phyloP scores from a whole-genome alignment of 352 stramenopile species.

The Phytophthora niederhauseri region DNA sequence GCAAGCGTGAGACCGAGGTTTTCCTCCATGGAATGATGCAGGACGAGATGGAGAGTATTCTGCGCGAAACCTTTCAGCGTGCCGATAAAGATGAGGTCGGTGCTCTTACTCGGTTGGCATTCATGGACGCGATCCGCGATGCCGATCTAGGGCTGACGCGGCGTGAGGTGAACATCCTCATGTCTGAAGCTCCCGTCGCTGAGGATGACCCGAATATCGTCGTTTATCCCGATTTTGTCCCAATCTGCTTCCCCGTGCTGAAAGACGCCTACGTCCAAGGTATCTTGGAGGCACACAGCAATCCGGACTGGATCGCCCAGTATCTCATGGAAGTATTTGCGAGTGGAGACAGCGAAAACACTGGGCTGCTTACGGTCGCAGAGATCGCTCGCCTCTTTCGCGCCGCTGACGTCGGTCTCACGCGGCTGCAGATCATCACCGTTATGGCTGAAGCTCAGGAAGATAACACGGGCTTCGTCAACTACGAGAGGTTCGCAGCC shows the following conservation, averaged over 20 bases:
- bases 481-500: slow-evolving; percentile 74
- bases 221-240: slow-evolving; percentile 62
- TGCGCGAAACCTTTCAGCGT: slow-evolving; percentile 80
- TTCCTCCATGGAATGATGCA: slow-evolving; percentile 85
- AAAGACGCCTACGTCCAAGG: slow-evolving; percentile 57
- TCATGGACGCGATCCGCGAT: slow-evolving; percentile 73
- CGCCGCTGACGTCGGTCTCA: slow-evolving; percentile 73
- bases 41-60: slow-evolving; percentile 80
- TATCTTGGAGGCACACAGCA: slow-evolving; percentile 65
- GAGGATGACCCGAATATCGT: slow-evolving; percentile 41
- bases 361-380: slow-evolving; percentile 61
- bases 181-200: slow-evolving; percentile 55
- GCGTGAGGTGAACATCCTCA: slow-evolving; percentile 78
- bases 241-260: slow-evolving; percentile 65
- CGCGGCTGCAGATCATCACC: slow-evolving; percentile 73
- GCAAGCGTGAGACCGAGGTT: slow-evolving; percentile 49
- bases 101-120: slow-evolving; percentile 51
- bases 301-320: slow-evolving; percentile 70
- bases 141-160: slow-evolving; percentile 70
- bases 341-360: slow-evolving; percentile 66
- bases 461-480: slow-evolving; percentile 77
- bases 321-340: slow-evolving; percentile 80
- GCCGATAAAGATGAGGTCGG: slow-evolving; percentile 61
- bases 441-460: slow-evolving; percentile 75
- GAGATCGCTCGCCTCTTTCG: slow-evolving; percentile 68